A percentile compares a stretch with the other conserved stretches of the same genome.
These are phyloP conservation scores for Blakeslea trispora DNA, from an alignment of 371 early-diverging fungal species.

Conservation along the genomic window DNA sequence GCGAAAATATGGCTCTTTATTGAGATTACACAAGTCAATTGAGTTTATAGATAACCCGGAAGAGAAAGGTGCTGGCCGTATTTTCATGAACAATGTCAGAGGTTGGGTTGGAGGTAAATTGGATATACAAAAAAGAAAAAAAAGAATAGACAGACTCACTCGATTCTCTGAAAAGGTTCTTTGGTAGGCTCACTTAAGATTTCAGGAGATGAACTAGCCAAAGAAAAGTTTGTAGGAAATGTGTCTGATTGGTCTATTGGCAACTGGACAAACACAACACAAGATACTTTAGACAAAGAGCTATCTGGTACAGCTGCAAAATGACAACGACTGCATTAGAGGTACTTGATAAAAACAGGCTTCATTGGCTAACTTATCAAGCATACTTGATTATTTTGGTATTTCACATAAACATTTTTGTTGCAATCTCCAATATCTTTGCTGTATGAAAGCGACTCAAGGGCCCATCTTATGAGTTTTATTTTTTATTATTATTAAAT, in stretches of 20 bases:
- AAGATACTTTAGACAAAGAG: conserved; percentile 11
- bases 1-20: conserved; percentile 31
- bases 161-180: conserved; percentile 47
- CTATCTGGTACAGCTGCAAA: conserved; percentile 9
- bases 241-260: conserved; percentile 72
- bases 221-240: conserved; percentile 62
- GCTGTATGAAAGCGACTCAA: no score
- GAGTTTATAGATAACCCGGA: conserved; percentile 41
- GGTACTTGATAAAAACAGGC: no score
- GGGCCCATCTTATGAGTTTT: no score
- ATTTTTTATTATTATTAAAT: no score
- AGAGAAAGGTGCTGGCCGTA: conserved; percentile 51
- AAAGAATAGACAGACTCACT: not conserved
- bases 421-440: no score
- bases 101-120: conserved; percentile 77
- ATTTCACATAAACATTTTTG: no score
- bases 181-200: conserved; percentile 73
- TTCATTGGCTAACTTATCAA: no score
- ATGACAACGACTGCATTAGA: not conserved
- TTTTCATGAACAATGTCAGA: conserved; percentile 69
- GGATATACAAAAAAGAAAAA: no score
- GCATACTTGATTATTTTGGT: no score
- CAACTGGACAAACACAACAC: conserved; percentile 24
- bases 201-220: conserved; percentile 62
- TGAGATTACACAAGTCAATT: conserved; percentile 35